Evolutionary conservation across 2,329 filamentous ascomycete genomes (phyloP).

Genomic region (Alternaria ventricosa): DNA sequence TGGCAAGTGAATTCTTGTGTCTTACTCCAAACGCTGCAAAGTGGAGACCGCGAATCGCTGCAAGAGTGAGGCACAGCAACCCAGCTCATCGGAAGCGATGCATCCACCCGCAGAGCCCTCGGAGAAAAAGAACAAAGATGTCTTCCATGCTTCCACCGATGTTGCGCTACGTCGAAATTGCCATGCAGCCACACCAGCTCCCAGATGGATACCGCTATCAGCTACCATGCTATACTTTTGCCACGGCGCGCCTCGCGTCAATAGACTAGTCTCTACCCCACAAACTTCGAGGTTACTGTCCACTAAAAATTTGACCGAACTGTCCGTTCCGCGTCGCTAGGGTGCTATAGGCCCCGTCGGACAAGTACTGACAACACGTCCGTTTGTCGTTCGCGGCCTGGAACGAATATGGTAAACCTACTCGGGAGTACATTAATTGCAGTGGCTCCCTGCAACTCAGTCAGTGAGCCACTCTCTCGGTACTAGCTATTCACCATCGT

Average conservation of each 20-base stretch:
- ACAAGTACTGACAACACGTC: neutral
- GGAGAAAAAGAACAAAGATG: neutral
- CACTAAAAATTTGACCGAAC: neutral
- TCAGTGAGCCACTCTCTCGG: conserved; percentile 3
- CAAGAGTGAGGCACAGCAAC: conserved; percentile 4
- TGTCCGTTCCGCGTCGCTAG: neutral
- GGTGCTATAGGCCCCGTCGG: neutral
- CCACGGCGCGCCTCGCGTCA: conserved; percentile 1
- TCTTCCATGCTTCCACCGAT: neutral
- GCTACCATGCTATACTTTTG: neutral
- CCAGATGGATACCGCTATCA: neutral
- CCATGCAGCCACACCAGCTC: neutral
- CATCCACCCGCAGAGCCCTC: neutral
- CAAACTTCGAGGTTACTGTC: conserved; percentile 3
- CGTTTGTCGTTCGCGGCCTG: neutral
- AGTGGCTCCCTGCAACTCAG: conserved; percentile 8
- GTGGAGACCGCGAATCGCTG: neutral
- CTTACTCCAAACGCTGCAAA: neutral
- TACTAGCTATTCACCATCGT: neutral
- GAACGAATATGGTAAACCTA: neutral
- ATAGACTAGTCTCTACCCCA: conserved; percentile 2
- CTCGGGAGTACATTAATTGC: conserved; percentile 5
- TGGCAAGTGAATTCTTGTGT: neutral
- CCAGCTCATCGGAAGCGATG: conserved; percentile 1
- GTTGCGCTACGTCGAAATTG: neutral